Evolutionary conservation across 78 protist genomes (phyloP), one percentile per base, ranked within the genome.

Genomic region (Dictyostelium capitatum): DNA sequence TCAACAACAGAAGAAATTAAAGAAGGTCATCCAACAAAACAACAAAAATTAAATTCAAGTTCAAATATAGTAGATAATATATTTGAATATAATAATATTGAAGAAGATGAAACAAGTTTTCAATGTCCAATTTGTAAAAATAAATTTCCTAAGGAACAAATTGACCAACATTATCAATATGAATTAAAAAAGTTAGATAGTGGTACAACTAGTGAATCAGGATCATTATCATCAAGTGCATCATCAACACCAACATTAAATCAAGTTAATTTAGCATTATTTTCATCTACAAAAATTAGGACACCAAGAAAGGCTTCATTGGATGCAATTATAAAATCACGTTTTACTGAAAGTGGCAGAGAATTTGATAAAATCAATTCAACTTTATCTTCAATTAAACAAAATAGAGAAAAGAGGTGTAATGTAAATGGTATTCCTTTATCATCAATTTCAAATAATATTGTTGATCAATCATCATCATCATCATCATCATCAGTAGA

Each of bases 71-170:
- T 37, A 3, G 43, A 37, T 37, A 37, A 37, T 37, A 62, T 25
- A 62, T 25, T 25, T 62, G 70, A 62, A 62, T 69, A 30, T 37
- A 41, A 69, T 69, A 30, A 69, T 69, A 69, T 69, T 69, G 77
- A 69, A 19, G 43, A 28, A 17, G 48, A 69, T 25, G 77, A 19
- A 25, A 14, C 14, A 32, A 14, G 32, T 37, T 69, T 69, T 32
- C 43, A 69, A 69, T 73, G 80, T 47, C 80, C 80, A 37, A 7
- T 73, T 7, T 73, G 80, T n/a, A 43, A n/a, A 11, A 47, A 19
- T 73, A 23, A 43, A 43, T 11, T 43, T 19, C 56, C 30, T 20
- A 73, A 73, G 6, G 80, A 73, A 20, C 50, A 46, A 43, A 73
- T 73, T 32, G 80, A 73, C 20, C 54, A 43, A 43, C 80, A 73